Base-by-base conservation (phyloP, 148 eudicot genomes). In the Rhododendron henanense region DNA sequence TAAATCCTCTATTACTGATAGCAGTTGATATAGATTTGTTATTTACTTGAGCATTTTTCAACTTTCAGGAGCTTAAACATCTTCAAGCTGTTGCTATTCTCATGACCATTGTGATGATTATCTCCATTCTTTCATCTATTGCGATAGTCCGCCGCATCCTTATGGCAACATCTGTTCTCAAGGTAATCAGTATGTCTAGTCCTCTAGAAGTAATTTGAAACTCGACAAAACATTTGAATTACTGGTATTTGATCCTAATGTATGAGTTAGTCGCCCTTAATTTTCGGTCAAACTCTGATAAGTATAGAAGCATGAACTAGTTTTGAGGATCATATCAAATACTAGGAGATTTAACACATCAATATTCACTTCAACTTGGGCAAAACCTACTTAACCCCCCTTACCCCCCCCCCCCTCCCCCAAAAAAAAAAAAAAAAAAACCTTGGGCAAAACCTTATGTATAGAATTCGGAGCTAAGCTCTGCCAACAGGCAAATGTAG, bases 121-220 rank as follows among this genome's bases (percentile, higher is more conserved):
- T 95, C 75, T 89, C 98, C 21, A 65, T 97, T 82, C 94, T 97
- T 51, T 93, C 96, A 78, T 94, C 99, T 83, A 90, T 97, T 78
- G 98, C 99, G 61, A 94, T 97, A 85, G 90, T 95, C 73, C 90
- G 99, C 53, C 98, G 99, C 81, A 97, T 97, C 81, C 93, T 97
- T 82, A 95, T 97, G 98, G 99, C 98, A 84, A 95, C 98, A 78
- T 94, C 98, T 44, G 99, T 97, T 81, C 94, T 97, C 31, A 97
- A 97, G 99, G 99, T 90, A 89, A 33, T 90, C 90, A 35, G 47
- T 45, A 35, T 67, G 35, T 19, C 14, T 50, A 75, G 10, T 86
- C 33, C 57, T 82, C 16, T 74, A 41, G 3, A 75, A 67, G 28
- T 39, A 53, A 25, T 55, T 8, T 45, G 44, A 37, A 31, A 50